phyloP scores from a whole-genome alignment of 2,329 filamentous ascomycete species.

The Apiospora marii region DNA sequence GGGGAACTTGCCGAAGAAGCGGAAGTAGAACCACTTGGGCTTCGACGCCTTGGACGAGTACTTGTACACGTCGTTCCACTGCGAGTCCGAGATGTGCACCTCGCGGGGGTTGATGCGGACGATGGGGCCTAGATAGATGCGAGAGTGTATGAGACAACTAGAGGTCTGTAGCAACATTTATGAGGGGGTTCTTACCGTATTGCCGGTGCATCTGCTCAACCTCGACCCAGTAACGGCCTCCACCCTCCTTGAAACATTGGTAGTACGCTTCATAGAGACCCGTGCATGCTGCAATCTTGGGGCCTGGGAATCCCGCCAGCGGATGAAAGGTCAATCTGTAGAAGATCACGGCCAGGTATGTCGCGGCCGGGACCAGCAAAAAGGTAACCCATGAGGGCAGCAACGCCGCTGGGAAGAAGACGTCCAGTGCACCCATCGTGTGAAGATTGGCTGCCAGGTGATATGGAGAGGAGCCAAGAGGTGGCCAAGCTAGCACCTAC shows the following conservation, averaged over 20 bases:
- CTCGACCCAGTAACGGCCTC: constrained; percentile 36
- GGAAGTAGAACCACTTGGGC: constrained; percentile 37
- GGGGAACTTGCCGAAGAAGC: constrained; percentile 37
- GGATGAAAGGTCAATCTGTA: constrained; percentile 34
- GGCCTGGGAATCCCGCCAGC: constrained; percentile 34
- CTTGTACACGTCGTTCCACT: constrained; percentile 32
- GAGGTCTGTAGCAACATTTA: neutral
- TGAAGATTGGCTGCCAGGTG: neutral
- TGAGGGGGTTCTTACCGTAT: constrained; percentile 31
- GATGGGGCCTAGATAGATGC: constrained; percentile 13
- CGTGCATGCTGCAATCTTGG: constrained; percentile 33
- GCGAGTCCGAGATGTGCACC: constrained; percentile 25
- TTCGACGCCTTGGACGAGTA: constrained; percentile 36
- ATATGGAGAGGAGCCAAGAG: neutral
- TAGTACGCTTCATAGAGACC: constrained; percentile 37
- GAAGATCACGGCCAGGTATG: constrained; percentile 28
- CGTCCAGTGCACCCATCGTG: constrained; percentile 2
- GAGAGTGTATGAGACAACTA: neutral
- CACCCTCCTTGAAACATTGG: constrained; percentile 36
- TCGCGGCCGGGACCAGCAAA: neutral
- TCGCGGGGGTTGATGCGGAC: constrained; percentile 26
- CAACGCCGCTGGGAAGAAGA: neutral
- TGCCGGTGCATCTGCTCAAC: constrained; percentile 35
- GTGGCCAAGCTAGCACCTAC: neutral
- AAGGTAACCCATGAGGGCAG: neutral